Conservation (phyloP, 1,284 basidiomycete species). For the Leccinum huronense region DNA sequence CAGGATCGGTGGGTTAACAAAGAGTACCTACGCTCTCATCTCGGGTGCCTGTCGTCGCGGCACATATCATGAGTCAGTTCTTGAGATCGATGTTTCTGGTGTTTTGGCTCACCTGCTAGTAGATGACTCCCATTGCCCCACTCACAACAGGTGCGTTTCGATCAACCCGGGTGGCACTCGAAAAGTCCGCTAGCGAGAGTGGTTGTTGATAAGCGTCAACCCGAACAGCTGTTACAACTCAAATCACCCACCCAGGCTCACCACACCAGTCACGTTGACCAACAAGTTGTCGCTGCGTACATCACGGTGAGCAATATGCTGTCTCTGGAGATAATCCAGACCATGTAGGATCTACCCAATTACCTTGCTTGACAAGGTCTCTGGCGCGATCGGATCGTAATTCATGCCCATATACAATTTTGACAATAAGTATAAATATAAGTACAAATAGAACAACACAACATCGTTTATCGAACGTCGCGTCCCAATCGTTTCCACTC, state of each 20-base stretch:
- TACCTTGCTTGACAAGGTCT: too few relatives aligned
- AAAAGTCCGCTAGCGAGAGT: slow-evolving; percentile 67
- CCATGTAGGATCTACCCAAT: slow-evolving; percentile 60
- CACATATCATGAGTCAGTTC: slow-evolving; percentile 15
- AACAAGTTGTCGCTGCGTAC: slow-evolving; percentile 77
- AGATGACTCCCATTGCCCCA: slow-evolving; percentile 66
- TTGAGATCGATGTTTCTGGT: background rate
- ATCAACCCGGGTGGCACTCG: slow-evolving; percentile 61
- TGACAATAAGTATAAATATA: too few relatives aligned
- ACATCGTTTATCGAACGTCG: too few relatives aligned
- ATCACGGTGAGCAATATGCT: slow-evolving; percentile 73
- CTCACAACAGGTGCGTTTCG: slow-evolving; percentile 46
- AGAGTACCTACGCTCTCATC: slow-evolving; percentile 53
- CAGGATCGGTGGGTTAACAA: background rate
- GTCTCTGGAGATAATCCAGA: slow-evolving; percentile 58
- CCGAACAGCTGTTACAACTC: background rate
- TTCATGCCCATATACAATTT: too few relatives aligned
- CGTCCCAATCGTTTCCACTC: too few relatives aligned
- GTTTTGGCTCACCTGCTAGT: slow-evolving; percentile 57
- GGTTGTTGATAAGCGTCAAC: slow-evolving; percentile 13
- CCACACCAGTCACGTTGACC: slow-evolving; percentile 59
- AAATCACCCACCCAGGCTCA: slow-evolving; percentile 66
- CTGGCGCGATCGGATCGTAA: too few relatives aligned
- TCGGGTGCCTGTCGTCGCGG: slow-evolving; percentile 51
- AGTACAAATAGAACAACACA: too few relatives aligned